Conservation (phyloP, 2,329 filamentous ascomycete species). For the Colletotrichum phormii region DNA sequence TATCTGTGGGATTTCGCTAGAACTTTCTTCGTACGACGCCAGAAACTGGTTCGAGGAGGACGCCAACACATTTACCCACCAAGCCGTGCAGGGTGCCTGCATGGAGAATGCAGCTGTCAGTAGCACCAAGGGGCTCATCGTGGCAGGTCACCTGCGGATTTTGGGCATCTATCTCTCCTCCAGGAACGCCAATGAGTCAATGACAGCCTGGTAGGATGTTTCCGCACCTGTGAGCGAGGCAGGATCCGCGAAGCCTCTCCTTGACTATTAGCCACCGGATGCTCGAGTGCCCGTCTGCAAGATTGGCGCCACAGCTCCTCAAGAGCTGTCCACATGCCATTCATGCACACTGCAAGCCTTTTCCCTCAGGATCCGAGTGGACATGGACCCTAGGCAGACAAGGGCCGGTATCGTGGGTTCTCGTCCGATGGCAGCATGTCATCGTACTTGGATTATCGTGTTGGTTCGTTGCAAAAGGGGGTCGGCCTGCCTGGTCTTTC, state of each 20-base stretch:
- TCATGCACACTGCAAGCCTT: neutral
- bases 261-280: neutral
- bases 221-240: neutral
- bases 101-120: constrained; percentile 26
- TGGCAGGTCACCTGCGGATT: neutral
- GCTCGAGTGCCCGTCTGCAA: neutral
- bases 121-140: constrained; percentile 9
- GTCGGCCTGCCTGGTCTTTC: neutral
- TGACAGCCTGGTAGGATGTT: neutral
- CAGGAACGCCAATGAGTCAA: neutral
- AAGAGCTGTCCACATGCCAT: neutral
- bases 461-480: neutral
- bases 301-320: neutral
- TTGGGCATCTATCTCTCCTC: neutral
- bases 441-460: neutral
- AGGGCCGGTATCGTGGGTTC: neutral
- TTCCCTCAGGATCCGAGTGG: neutral
- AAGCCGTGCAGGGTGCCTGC: constrained; percentile 26
- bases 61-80: neutral
- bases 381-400: too few relatives aligned
- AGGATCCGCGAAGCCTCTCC: neutral
- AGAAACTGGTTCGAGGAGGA: neutral
- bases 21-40: constrained; percentile 10
- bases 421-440: neutral
- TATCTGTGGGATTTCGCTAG: constrained; percentile 17